Evolutionary conservation across 768 basidiomycete species (phyloP).

Genomic region (Boletellus emodensis): DNA sequence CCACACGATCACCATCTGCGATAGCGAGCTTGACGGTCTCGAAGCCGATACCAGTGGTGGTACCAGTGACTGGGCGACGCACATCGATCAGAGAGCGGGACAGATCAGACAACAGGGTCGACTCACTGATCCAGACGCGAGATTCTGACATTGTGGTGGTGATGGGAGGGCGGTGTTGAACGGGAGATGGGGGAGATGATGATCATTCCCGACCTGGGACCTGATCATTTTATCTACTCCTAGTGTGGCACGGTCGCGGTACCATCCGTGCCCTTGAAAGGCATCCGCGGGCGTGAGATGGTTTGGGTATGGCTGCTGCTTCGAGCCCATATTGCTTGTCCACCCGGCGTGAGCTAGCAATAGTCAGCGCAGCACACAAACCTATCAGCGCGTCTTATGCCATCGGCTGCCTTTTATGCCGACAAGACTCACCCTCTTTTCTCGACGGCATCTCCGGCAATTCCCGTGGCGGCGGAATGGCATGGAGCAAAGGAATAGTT

Average conservation of each 20-base stretch:
- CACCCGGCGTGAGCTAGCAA: too few relatives aligned
- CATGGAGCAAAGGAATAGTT: too few relatives aligned
- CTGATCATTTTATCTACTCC: constrained; percentile 10
- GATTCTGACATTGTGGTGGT: constrained; percentile 15
- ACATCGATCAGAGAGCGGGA: neutral
- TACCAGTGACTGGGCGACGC: constrained; percentile 35
- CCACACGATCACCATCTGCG: constrained; percentile 24
- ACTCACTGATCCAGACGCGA: constrained; percentile 24
- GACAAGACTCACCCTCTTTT: too few relatives aligned
- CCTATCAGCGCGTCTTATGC: too few relatives aligned
- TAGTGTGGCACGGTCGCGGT: neutral
- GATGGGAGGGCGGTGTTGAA: neutral
- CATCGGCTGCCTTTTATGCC: too few relatives aligned
- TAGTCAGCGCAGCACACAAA: too few relatives aligned
- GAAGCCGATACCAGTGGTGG: constrained; percentile 39
- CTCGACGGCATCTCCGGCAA: too few relatives aligned
- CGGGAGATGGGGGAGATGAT: neutral
- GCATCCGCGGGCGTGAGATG: neutral
- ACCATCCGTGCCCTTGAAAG: neutral
- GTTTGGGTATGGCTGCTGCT: too few relatives aligned
- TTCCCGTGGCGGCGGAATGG: too few relatives aligned
- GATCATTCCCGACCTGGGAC: neutral
- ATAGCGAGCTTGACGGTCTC: constrained; percentile 26
- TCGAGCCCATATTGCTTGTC: too few relatives aligned
- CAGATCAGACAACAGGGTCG: neutral